phyloP scores from a whole-genome alignment of 306 rosid genomes.

The Lathyrus aphaca region DNA sequence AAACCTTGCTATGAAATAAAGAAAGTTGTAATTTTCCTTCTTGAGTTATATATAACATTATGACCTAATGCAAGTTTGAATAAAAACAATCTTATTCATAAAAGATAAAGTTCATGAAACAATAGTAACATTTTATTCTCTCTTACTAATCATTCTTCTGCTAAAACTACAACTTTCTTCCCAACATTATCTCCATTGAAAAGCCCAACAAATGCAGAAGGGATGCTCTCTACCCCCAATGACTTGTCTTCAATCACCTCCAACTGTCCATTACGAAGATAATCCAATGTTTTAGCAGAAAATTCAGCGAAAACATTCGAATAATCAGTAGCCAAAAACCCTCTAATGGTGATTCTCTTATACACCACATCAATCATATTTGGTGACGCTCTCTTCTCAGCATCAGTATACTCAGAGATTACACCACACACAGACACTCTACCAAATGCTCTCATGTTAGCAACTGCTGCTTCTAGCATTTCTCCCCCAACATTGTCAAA shows the following conservation, averaged over 20 bases:
- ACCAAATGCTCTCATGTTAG: slow-evolving; percentile 67
- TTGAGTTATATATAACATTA: too few relatives aligned
- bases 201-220: slow-evolving; percentile 68
- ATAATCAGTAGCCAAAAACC: slow-evolving; percentile 58
- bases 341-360: slow-evolving; percentile 63
- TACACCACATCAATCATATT: slow-evolving; percentile 60
- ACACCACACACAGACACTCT: slow-evolving; percentile 72
- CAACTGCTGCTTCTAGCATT: slow-evolving; percentile 73
- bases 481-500: slow-evolving; percentile 83
- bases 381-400: slow-evolving; percentile 50
- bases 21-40: neutral
- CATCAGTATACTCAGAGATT: slow-evolving; percentile 63
- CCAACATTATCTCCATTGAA: slow-evolving; percentile 68
- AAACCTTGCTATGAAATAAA: slow-evolving; percentile 20
- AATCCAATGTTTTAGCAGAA: slow-evolving; percentile 44
- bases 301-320: slow-evolving; percentile 30
- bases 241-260: slow-evolving; percentile 61
- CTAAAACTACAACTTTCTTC: slow-evolving; percentile 61
- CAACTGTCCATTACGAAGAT: slow-evolving; percentile 49
- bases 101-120: too few relatives aligned
- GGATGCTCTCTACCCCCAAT: slow-evolving; percentile 58
- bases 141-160: slow-evolving; percentile 31
- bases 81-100: too few relatives aligned
- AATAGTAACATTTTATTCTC: too few relatives aligned
- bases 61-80: too few relatives aligned